phyloP scores from a whole-genome alignment of 192 early-diverging fungal species.

The Coemansia sp. region DNA sequence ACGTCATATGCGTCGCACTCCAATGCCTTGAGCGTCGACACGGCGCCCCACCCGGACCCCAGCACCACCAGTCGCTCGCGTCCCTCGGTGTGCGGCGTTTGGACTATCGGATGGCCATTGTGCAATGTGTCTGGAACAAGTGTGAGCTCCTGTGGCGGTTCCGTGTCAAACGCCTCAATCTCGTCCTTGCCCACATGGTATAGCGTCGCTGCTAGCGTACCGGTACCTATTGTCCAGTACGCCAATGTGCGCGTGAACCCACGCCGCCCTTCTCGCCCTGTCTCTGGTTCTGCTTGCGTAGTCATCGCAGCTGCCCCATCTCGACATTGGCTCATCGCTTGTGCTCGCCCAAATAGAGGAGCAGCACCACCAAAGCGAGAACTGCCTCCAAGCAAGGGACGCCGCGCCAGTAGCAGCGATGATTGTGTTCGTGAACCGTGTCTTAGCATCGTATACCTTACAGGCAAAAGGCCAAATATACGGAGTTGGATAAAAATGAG shows the following conservation, averaged over 20 bases:
- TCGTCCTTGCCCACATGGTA: slow-evolving; percentile 39
- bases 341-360: neutral
- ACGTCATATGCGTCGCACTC: slow-evolving; percentile 78
- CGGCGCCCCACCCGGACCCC: slow-evolving; percentile 54
- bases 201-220: slow-evolving; percentile 5
- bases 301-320: neutral
- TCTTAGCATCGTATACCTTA: neutral
- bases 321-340: neutral
- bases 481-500: no score
- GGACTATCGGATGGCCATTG: slow-evolving; percentile 30
- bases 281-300: neutral
- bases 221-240: slow-evolving; percentile 22
- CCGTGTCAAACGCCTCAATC: slow-evolving; percentile 41
- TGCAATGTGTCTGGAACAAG: slow-evolving; percentile 6
- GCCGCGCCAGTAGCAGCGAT: neutral
- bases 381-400: neutral
- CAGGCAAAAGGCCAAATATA: no score
- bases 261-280: neutral
- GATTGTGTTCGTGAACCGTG: neutral
- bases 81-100: slow-evolving; percentile 8
- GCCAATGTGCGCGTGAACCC: slow-evolving; percentile 29
- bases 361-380: neutral
- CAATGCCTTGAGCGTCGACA: slow-evolving; percentile 66
- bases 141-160: slow-evolving; percentile 39
- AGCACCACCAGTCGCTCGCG: slow-evolving; percentile 53